Conservation (phyloP, 805 yeast genomes). For the Schizosaccharomyces cryophilus region DNA sequence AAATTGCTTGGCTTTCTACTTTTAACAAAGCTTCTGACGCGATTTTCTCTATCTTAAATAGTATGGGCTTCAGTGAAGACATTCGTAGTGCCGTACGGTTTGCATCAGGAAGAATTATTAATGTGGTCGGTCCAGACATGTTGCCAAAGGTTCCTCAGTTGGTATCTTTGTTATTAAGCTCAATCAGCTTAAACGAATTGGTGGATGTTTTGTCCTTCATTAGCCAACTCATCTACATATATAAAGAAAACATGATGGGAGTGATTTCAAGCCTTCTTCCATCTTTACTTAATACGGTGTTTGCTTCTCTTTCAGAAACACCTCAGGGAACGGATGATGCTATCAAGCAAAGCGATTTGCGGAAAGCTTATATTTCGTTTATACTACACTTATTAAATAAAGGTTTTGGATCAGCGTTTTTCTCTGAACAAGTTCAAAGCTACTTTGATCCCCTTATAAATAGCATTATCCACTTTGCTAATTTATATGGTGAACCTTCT, state of each 20-base stretch:
- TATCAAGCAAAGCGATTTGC: constrained; percentile 40
- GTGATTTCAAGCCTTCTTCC: constrained; percentile 26
- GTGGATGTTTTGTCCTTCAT: constrained; percentile 63
- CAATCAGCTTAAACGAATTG: constrained; percentile 31
- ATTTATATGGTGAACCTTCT: constrained; percentile 35
- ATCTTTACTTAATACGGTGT: constrained; percentile 31
- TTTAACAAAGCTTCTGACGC: constrained; percentile 57
- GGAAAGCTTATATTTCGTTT: constrained; percentile 45
- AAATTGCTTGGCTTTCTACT: constrained; percentile 18
- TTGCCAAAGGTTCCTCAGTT: constrained; percentile 39
- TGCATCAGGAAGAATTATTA: constrained; percentile 66
- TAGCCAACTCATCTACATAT: constrained; percentile 67
- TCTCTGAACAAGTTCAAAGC: constrained; percentile 39
- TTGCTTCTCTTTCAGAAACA: constrained; percentile 6
- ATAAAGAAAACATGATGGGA: constrained; percentile 35
- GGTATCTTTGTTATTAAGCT: constrained; percentile 38
- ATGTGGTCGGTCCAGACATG: constrained; percentile 33
- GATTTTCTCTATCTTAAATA: constrained; percentile 59
- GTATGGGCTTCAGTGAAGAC: constrained; percentile 35
- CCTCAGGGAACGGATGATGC: constrained; percentile 31
- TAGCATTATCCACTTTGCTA: constrained; percentile 39
- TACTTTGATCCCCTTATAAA: constrained; percentile 36
- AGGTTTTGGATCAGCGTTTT: constrained; percentile 51
- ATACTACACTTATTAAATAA: constrained; percentile 49
- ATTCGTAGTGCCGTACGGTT: constrained; percentile 60